Evolutionary conservation across 139 green algal genomes (phyloP).

Genomic region (Ettlia oleoabundans): DNA sequence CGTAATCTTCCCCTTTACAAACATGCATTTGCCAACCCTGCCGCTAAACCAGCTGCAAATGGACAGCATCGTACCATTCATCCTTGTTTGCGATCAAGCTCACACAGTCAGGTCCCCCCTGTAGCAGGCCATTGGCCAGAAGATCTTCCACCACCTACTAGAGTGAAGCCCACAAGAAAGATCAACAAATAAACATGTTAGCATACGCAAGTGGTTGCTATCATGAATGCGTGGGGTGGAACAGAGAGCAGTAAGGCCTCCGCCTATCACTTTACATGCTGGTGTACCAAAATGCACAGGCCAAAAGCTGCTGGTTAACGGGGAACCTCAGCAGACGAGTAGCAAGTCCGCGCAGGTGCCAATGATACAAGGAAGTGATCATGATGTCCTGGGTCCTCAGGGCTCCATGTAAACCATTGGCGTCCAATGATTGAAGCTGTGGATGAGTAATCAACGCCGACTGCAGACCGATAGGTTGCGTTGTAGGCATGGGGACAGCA

Average conservation of each 20-base stretch:
- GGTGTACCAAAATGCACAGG: background rate
- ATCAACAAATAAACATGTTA: background rate
- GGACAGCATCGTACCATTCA: conserved; percentile 15
- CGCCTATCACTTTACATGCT: background rate
- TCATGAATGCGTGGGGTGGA: too few relatives aligned
- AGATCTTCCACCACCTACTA: conserved; percentile 22
- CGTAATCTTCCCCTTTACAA: background rate
- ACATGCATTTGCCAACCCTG: background rate
- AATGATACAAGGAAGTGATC: conserved; percentile 65
- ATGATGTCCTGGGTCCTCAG: conserved; percentile 1
- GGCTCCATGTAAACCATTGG: conserved; percentile 87
- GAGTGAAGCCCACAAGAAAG: background rate
- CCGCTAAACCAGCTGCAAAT: background rate
- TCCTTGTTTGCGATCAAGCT: conserved; percentile 2
- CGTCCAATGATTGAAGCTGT: conserved; percentile 78
- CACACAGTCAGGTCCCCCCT: conserved; percentile 55
- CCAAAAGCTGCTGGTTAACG: too few relatives aligned
- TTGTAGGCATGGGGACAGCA: too few relatives aligned
- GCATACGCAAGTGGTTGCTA: background rate
- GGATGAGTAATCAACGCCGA: conserved; percentile 71
- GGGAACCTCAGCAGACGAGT: conserved; percentile 47
- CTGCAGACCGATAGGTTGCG: background rate
- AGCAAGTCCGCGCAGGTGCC: conserved; percentile 71
- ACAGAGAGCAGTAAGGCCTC: too few relatives aligned
- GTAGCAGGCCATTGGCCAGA: conserved; percentile 54